Conservation (phyloP, 495 filamentous ascomycete genomes). For the Cladorrhinum samala region DNA sequence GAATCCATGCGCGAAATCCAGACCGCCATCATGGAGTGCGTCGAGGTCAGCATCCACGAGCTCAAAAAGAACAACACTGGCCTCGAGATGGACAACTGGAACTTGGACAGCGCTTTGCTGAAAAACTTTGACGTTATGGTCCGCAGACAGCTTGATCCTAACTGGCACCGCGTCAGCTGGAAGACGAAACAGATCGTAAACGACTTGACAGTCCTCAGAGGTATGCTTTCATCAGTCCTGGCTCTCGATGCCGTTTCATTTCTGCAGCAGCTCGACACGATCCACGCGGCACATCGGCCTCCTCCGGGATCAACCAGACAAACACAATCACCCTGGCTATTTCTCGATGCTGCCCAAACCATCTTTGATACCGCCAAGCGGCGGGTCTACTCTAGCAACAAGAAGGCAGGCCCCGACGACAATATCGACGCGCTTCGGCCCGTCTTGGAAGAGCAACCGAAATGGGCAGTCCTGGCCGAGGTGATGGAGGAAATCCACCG, state of each 20-base stretch:
- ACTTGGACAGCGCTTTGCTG: constrained; percentile 87
- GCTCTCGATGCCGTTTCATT: constrained; percentile 89
- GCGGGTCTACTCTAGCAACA: constrained; percentile 66
- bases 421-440: constrained; percentile 65
- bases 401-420: constrained; percentile 34
- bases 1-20: constrained; percentile 90
- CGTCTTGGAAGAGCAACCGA: constrained; percentile 90
- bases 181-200: constrained; percentile 89
- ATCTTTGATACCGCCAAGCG: constrained; percentile 89
- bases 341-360: constrained; percentile 89
- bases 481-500: constrained; percentile 89
- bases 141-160: constrained; percentile 83
- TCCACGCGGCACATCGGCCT: constrained; percentile 83
- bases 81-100: constrained; percentile 97
- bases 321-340: constrained; percentile 92
- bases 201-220: constrained; percentile 77
- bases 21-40: constrained; percentile 90
- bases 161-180: constrained; percentile 95
- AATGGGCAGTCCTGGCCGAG: constrained; percentile 83
- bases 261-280: constrained; percentile 87
- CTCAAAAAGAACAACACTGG: constrained; percentile 83
- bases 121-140: constrained; percentile 88
- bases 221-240: constrained; percentile 79
- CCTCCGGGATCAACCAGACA: constrained; percentile 81
- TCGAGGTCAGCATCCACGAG: constrained; percentile 88